phyloP scores from a whole-genome alignment of 75 land plant genomes.

The Cupressus sempervirens region DNA sequence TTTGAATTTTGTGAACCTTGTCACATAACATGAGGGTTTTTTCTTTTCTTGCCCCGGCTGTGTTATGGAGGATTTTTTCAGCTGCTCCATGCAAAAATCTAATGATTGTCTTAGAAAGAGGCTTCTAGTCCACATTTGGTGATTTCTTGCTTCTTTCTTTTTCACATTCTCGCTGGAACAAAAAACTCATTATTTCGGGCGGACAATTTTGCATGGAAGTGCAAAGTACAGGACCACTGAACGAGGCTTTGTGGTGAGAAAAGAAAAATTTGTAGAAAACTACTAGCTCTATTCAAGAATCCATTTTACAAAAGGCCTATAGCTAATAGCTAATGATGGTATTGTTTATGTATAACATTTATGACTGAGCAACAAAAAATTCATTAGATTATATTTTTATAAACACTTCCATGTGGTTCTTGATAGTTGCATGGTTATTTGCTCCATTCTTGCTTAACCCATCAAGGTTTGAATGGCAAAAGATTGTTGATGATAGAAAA shows the following conservation, averaged over 20 bases:
- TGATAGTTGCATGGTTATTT: conserved; percentile 75
- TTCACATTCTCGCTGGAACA: conserved; percentile 94
- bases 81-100: too few species aligned
- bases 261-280: conserved; percentile 92
- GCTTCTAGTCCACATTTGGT: conserved; percentile 55
- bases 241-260: conserved; percentile 93
- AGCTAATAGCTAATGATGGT: conserved; percentile 79
- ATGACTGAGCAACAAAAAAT: conserved; percentile 26
- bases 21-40: too few species aligned
- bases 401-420: conserved; percentile 86
- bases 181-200: conserved; percentile 84
- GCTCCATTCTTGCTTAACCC: conserved; percentile 95
- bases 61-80: too few species aligned
- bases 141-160: conserved; percentile 82
- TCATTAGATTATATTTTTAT: conserved; percentile 38
- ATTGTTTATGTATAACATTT: conserved; percentile 64
- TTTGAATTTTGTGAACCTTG: too few species aligned
- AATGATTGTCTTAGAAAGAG: conserved; percentile 62
- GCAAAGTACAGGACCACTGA: conserved; percentile 92
- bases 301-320: conserved; percentile 85
- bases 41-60: too few species aligned
- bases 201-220: conserved; percentile 96
- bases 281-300: conserved; percentile 90
- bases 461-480: conserved; percentile 96
- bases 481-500: conserved; percentile 94